These are phyloP conservation scores for Daedaleopsis sinensis DNA, from an alignment of 768 basidiomycete genomes.

Conservation along the genomic window DNA sequence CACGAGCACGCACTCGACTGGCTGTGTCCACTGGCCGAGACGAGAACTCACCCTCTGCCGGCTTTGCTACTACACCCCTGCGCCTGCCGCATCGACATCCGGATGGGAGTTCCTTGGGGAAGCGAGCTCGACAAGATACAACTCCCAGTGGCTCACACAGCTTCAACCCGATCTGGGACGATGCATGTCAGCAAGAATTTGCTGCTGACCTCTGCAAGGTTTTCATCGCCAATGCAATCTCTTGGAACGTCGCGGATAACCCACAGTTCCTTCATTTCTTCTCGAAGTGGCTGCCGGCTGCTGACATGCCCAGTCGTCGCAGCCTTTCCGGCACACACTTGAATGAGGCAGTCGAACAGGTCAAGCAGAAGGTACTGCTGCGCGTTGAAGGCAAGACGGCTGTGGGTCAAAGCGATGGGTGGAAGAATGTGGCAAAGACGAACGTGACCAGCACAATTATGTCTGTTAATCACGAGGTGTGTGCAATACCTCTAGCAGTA, in stretches of 20 bases:
- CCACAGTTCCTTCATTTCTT: constrained; percentile 23
- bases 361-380: neutral
- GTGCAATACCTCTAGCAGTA: neutral
- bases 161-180: too few species aligned
- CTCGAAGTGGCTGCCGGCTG: constrained; percentile 28
- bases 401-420: constrained; percentile 14
- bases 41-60: too few species aligned
- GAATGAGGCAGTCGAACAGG: neutral
- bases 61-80: too few species aligned
- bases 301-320: constrained; percentile 4
- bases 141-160: too few species aligned
- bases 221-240: constrained; percentile 17
- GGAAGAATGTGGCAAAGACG: constrained; percentile 14
- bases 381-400: constrained; percentile 12
- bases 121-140: too few species aligned
- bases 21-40: too few species aligned
- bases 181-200: constrained; percentile 14
- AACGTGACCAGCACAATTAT: constrained; percentile 11
- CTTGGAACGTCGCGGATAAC: constrained; percentile 31
- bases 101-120: too few species aligned
- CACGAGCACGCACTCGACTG: too few species aligned
- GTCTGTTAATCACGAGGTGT: constrained; percentile 15
- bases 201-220: constrained; percentile 23
- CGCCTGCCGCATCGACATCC: too few species aligned
- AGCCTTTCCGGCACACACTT: constrained; percentile 12